phyloP scores from a whole-genome alignment of 139 green algal genomes.

The Tetradesmus lagerheimii region DNA sequence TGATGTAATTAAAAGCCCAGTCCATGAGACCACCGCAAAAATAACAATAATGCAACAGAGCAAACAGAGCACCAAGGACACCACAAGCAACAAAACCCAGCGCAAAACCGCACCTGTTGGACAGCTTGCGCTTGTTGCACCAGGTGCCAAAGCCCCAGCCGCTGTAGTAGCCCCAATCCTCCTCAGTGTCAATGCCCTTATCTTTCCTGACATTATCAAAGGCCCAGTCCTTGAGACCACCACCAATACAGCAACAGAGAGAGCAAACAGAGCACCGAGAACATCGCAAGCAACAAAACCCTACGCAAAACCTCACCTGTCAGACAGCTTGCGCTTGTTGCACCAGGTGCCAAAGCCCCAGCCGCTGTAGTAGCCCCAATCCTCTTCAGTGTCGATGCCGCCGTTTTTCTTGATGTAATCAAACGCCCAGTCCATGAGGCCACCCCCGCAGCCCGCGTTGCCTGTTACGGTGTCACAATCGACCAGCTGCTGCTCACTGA shows the following conservation, averaged over 20 bases:
- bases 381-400: slow-evolving; percentile 89
- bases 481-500: slow-evolving; percentile 93
- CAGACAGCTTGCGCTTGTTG: slow-evolving; percentile 61
- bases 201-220: too few relatives aligned
- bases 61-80: slow-evolving; percentile 44
- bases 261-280: too few relatives aligned
- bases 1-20: too few relatives aligned
- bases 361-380: slow-evolving; percentile 87
- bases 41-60: slow-evolving; percentile 53
- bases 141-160: slow-evolving; percentile 53
- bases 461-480: slow-evolving; percentile 79
- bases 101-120: slow-evolving; percentile 43
- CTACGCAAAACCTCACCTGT: too few relatives aligned
- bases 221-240: too few relatives aligned
- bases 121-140: slow-evolving; percentile 53
- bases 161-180: slow-evolving; percentile 90
- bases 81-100: too few relatives aligned
- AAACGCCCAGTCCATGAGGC: slow-evolving; percentile 97
- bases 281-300: too few relatives aligned
- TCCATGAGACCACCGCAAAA: slow-evolving; percentile 97
- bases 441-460: slow-evolving; percentile 91
- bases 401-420: too few relatives aligned
- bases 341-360: slow-evolving; percentile 50
- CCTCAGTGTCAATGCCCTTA: slow-evolving; percentile 75
- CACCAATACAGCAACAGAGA: too few relatives aligned